phyloP scores from a whole-genome alignment of 2,329 filamentous ascomycete genomes.

The Albifimbria verrucaria region DNA sequence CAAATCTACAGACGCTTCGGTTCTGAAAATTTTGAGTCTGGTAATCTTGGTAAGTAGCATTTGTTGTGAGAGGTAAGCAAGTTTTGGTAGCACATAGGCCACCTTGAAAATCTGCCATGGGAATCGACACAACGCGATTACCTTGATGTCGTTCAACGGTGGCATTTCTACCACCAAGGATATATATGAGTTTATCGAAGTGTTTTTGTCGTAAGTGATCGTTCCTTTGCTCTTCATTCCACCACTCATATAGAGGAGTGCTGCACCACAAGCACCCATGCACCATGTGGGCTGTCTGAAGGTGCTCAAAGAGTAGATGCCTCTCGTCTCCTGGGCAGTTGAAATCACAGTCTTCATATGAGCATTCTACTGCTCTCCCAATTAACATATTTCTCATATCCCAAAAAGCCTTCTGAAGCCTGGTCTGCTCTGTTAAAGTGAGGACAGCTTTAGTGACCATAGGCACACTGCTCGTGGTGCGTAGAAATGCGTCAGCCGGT shows the following conservation, averaged over 20 bases:
- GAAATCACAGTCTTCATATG: neutral
- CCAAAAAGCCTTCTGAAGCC: slow-evolving; percentile 22
- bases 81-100: too few species aligned
- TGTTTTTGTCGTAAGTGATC: neutral
- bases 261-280: neutral
- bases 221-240: neutral
- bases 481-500: slow-evolving; percentile 32
- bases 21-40: too few species aligned
- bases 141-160: too few species aligned
- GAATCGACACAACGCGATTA: too few species aligned
- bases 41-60: too few species aligned
- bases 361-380: neutral
- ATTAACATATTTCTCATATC: neutral
- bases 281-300: neutral
- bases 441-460: slow-evolving; percentile 33
- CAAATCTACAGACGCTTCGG: too few species aligned
- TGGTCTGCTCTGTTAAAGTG: slow-evolving; percentile 36
- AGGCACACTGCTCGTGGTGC: slow-evolving; percentile 29
- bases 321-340: neutral
- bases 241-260: neutral
- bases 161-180: too few species aligned
- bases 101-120: too few species aligned
- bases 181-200: neutral
- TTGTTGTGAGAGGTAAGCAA: too few species aligned
- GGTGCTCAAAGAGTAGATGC: neutral